Evolutionary conservation across 176 grass and related monocot genomes (phyloP), one percentile per base, ranked within the genome.

Genomic region (Microstegium vimineum): DNA sequence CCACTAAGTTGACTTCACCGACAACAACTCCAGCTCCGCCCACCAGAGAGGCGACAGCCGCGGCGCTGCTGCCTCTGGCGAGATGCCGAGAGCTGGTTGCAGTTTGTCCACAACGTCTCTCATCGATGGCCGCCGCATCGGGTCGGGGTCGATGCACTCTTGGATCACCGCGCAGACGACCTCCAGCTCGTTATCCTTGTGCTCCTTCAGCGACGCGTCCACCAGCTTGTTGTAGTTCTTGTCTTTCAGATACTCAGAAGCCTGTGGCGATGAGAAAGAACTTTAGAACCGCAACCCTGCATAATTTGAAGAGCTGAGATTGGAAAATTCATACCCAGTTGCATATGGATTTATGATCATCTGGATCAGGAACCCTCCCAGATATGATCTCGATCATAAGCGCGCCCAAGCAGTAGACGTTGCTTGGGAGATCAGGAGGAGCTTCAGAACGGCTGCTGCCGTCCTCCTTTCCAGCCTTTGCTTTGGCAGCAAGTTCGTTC

Each of bases 1-100:
- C 82, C 66, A 80, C 83, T 90, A 93, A 78, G 71, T 91, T 35
- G 90, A 87, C 77, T 98, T 91, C 52, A 91, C 85, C 22, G 95
- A 94, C 14, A 98, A 76, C 83, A 98, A 78, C 89, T 94, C 95
- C 47, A 98, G 90, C 84, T 98, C 95, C 12, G 95, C 95, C 95
- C 95, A 98, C 95, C 95, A 94, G 31, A 98, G 95, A 14, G 95
- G 95, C 27, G 92, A 88, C 27, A 93, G 82, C 72, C 95, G 91
- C 7, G 95, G 92, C 37, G 76, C 74, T 7, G 95, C 95, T 56
- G 84, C 84, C 59, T 98, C 95, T 0, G 95, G 95, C n/a, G 90
- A 84, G 80, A 98, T 86, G 60, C 56, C 59, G 26, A 94, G 81
- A 30, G 76, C 70, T 22, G 25, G 25, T 76, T 81, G 87, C 62